Base-by-base conservation (phyloP, 2,329 filamentous ascomycete genomes). In the Bipolaris cookei region DNA sequence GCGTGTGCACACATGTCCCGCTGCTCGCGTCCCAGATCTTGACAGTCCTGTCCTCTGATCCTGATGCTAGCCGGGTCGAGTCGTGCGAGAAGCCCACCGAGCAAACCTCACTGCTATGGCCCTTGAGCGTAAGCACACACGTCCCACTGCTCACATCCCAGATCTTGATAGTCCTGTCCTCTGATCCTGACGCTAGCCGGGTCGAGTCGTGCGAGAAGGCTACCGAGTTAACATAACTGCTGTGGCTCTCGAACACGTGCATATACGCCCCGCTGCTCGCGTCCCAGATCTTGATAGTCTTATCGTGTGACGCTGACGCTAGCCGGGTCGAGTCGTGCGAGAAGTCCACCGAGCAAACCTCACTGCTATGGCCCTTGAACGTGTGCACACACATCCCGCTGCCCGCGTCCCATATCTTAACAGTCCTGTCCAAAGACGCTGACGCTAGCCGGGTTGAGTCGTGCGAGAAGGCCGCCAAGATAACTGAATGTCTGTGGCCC, bases 51-150 rank as follows among this genome's bases (percentile, higher is more conserved):
- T n/a, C n/a, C n/a, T n/a, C n/a, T n/a, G n/a, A 38, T 8, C n/a
- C n/a, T 18, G 37, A 38, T 2, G 37, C 37, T 38, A 38, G 37
- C 37, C 16, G 16, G n/a, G 16, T 38, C n/a, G 37, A 38, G 37
- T 38, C 37, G 37, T 38, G 37, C 16, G 37, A 38, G 37, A 38
- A 38, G 37, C n/a, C 37, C 37, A 38, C 37, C 16, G 16, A 38
- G 16, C 3, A 18, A 38, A 38, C 16, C 4, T 3, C 4, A 38
- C 37, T 11, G 3, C 37, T 38, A 38, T 38, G 37, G 37, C 37
- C 37, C 37, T 38, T 16, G 6, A 38, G 37, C 16, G 56, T 66
- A 14, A 55, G 59, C 42, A 64, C 30, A 49, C 30, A 38, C 16
- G 37, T 20, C 16, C 37, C 38, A 18, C 16, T 41, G 18, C 18